Evolutionary conservation across 2,329 filamentous ascomycete species (phyloP).

Genomic region (Rhinocladiella similis): DNA sequence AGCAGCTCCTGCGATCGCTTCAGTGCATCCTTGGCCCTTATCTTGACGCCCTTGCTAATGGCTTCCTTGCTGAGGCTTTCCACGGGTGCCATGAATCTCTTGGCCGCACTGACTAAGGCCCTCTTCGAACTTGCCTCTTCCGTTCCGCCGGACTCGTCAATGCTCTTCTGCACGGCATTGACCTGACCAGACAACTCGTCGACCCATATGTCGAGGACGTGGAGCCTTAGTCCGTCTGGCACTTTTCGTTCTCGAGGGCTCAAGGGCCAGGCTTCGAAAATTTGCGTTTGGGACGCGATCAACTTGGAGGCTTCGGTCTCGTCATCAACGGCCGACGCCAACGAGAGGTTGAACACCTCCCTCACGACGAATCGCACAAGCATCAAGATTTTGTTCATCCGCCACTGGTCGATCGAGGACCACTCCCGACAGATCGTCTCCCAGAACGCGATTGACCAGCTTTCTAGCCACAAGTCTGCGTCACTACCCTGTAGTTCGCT

Average conservation of each 20-base stretch:
- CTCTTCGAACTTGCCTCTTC: not conserved
- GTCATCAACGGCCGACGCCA: constrained; percentile 21
- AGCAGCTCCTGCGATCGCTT: constrained; percentile 13
- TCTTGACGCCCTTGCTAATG: constrained; percentile 24
- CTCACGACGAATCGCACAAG: constrained; percentile 65
- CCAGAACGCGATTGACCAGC: constrained; percentile 60
- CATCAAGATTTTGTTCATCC: constrained; percentile 91
- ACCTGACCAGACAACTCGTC: constrained; percentile 65
- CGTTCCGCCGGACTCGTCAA: constrained; percentile 2
- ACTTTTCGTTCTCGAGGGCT: constrained; percentile 55
- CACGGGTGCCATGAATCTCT: constrained; percentile 18
- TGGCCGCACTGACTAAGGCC: constrained; percentile 7
- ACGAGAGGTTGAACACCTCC: constrained; percentile 22
- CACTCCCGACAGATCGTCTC: constrained; percentile 69
- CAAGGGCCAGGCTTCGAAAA: constrained; percentile 37
- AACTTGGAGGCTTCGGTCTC: constrained; percentile 11
- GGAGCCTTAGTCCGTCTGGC: constrained; percentile 80
- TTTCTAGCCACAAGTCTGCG: constrained; percentile 14
- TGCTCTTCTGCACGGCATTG: constrained; percentile 5
- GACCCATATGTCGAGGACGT: constrained; percentile 86
- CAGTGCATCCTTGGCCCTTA: constrained; percentile 23
- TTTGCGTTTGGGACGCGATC: constrained; percentile 25
- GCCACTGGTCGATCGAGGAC: constrained; percentile 68
- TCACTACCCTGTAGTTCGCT: not conserved
- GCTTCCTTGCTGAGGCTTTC: constrained; percentile 21